Evolutionary conservation across 164 flowering plant species (phyloP).

Genomic region (Nymphaea thermarum): DNA sequence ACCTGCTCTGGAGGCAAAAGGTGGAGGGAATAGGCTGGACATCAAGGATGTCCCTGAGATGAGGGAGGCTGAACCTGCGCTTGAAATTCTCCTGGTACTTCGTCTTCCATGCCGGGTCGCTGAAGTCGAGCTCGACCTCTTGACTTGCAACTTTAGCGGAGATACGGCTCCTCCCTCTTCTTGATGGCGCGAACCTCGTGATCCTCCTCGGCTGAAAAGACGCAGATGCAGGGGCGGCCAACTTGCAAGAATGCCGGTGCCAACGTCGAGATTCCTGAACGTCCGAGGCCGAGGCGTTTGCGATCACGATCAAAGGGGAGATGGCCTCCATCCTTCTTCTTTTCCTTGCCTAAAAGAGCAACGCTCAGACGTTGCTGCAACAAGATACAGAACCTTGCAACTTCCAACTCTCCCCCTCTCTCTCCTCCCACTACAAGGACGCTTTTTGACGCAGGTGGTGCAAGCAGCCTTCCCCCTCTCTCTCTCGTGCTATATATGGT

Average conservation of each 20-base stretch:
- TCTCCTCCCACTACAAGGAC: not conserved
- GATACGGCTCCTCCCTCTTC: not conserved
- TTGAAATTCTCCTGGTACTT: conserved; percentile 62
- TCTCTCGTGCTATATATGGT: too few relatives aligned
- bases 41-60: conserved; percentile 52
- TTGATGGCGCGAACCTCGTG: not conserved
- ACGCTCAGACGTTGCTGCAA: too few relatives aligned
- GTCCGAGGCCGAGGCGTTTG: not conserved
- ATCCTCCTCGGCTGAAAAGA: not conserved
- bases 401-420: not conserved
- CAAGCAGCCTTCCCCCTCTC: too few relatives aligned
- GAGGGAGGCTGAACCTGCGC: conserved; percentile 57
- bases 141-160: conserved; percentile 1
- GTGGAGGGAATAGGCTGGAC: conserved; percentile 59
- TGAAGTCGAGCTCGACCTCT: conserved; percentile 35
- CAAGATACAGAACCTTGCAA: not conserved
- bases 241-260: not conserved
- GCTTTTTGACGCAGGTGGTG: too few relatives aligned
- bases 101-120: conserved; percentile 64
- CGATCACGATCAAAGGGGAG: not conserved
- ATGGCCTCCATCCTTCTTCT: not conserved
- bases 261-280: not conserved
- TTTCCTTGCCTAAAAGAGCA: too few relatives aligned
- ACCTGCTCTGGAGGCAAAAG: conserved; percentile 66
- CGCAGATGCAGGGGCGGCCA: not conserved